These are phyloP conservation scores for Umbelopsis isabellina DNA, from an alignment of 192 early-diverging fungal genomes.

Conservation along the genomic window DNA sequence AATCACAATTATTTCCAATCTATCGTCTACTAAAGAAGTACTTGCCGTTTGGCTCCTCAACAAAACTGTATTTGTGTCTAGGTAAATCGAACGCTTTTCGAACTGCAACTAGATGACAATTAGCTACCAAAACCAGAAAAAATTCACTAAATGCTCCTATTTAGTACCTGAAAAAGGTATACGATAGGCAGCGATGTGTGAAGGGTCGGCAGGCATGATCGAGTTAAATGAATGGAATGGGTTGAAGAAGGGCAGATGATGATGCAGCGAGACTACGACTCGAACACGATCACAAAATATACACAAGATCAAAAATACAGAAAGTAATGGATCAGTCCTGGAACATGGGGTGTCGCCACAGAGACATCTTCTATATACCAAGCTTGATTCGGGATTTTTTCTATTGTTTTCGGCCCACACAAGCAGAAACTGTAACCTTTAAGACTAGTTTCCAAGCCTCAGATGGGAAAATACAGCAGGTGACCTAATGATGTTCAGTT, in stretches of 20 bases:
- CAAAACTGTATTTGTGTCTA: background rate
- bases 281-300: no score
- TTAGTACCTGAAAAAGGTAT: no score
- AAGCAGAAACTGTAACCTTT: slow-evolving; percentile 12
- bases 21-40: background rate
- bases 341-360: background rate
- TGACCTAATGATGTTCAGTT: slow-evolving; percentile 16
- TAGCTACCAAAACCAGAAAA: no score
- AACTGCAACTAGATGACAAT: background rate
- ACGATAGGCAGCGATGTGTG: no score
- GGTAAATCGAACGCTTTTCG: background rate
- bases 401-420: background rate
- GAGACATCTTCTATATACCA: slow-evolving; percentile 5
- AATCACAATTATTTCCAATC: background rate
- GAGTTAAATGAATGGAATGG: no score
- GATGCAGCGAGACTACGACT: no score
- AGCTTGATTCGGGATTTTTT: background rate
- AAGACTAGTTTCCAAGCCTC: background rate
- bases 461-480: background rate
- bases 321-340: background rate
- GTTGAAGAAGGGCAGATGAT: no score
- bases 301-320: no score
- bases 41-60: background rate
- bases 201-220: no score
- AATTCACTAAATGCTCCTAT: no score